Percentiles rank a stretch among this genome's conserved stretches.
Conservation (phyloP, 352 stramenopile species). For the Globisporangium spiculum region DNA sequence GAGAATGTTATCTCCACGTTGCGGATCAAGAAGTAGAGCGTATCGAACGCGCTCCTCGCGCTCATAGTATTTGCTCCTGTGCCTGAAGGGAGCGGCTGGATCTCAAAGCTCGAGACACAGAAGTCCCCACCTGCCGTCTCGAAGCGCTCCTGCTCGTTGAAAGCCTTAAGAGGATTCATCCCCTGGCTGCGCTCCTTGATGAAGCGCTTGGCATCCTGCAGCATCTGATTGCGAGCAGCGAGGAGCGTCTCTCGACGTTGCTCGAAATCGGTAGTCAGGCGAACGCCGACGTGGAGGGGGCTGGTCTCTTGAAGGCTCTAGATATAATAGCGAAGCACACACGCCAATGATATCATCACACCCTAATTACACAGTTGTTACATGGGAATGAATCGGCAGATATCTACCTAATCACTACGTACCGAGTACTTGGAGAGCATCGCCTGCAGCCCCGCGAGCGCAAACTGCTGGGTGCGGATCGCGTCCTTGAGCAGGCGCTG, state of each 20-base stretch:
- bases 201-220: constrained; percentile 29
- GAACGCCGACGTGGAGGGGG: constrained; percentile 18
- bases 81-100: constrained; percentile 27
- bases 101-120: constrained; percentile 41
- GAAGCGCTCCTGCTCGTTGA: constrained; percentile 2
- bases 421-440: constrained; percentile 7
- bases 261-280: constrained; percentile 21
- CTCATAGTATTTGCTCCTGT: constrained; percentile 11
- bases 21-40: constrained; percentile 33
- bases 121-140: constrained; percentile 35
- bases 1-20: constrained; percentile 66
- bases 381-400: constrained; percentile 6
- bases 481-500: constrained; percentile 2
- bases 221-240: constrained; percentile 23
- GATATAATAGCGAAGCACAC: not conserved
- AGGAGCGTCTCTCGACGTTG: constrained; percentile 27
- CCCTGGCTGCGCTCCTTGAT: constrained; percentile 25
- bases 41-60: constrained; percentile 31
- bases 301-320: constrained; percentile 5
- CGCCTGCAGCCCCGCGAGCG: constrained; percentile 11
- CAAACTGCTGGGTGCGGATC: constrained; percentile 7
- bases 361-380: not conserved
- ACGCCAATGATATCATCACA: not conserved
- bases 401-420: constrained; percentile 1
- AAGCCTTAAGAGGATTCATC: constrained; percentile 17